Base-by-base conservation (phyloP, 1,284 basidiomycete genomes). In the Ganoderma lingzhi region DNA sequence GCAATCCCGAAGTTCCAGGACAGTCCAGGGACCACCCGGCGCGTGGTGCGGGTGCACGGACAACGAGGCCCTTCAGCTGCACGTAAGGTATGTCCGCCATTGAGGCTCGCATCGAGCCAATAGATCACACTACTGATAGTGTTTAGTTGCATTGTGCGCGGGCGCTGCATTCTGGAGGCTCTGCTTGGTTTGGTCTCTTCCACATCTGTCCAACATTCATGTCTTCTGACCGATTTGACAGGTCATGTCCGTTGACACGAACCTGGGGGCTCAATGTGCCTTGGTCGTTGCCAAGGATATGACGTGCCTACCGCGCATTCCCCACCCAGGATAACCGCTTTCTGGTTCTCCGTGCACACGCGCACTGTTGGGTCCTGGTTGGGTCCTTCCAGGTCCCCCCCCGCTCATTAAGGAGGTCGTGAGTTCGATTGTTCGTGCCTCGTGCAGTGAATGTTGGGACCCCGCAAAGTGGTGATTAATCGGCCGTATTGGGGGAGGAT, bases 211-310 rank as follows among this genome's bases (percentile, higher is more conserved):
- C n/a, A 48, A 23, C 10, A 23, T 51, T 17, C 23, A 10, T 23
- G 19, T 59, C n/a, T 39, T 39, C 19, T 17, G 37, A 23, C 35
- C 32, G 56, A 59, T 59, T 28, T 39, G 56, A 59, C 56, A 23
- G 56, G 32, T 39, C 32, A 39, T 59, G 17, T 59, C 56, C 56
- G 56, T 39, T 39, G 56, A 39, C 56, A 39, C 30, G 55, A 56
- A 35, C 6, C 35, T 39, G n/a, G 55, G 35, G 23, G 37, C 35
- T n/a, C 56, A 35, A 12, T 9, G 35, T 59, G 37, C 56, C 35
- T 59, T 59, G n/a, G 30, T 59, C 35, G 56, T 59, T 39, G 37
- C 56, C 56, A 59, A 58, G 56, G 56, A 37, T 19, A 58, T 58
- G 35, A 59, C 37, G 56, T 9, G 32, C 37, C 19, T n/a, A 59